Evolutionary conservation across 805 yeast species (phyloP).

Genomic region (Kazachstania psychrophila): DNA sequence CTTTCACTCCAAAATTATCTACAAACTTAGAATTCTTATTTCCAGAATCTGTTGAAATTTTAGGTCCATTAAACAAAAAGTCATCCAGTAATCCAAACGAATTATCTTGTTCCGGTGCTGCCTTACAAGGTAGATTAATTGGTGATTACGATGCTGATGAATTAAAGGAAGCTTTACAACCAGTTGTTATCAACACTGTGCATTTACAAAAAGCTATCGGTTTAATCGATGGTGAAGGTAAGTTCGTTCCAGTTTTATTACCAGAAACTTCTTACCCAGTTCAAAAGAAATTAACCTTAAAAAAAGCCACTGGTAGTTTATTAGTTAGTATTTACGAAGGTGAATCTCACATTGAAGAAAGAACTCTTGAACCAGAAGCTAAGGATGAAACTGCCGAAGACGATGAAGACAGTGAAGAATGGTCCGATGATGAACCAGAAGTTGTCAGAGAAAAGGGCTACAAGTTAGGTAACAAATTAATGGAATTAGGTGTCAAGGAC

Average conservation of each 20-base stretch:
- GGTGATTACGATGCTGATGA: conserved; percentile 81
- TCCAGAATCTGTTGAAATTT: conserved; percentile 61
- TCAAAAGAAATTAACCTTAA: conserved; percentile 60
- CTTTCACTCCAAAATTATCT: conserved; percentile 87
- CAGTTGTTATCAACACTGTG: conserved; percentile 74
- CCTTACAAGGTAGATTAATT: conserved; percentile 83
- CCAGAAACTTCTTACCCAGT: conserved; percentile 88
- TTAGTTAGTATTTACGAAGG: conserved; percentile 75
- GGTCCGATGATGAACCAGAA: conserved; percentile 78
- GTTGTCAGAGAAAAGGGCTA: conserved; percentile 64
- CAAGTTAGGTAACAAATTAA: conserved; percentile 65
- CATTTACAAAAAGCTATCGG: conserved; percentile 83
- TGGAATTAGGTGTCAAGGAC: conserved; percentile 67
- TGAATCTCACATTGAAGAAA: conserved; percentile 73
- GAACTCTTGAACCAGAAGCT: conserved; percentile 57
- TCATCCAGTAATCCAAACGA: conserved; percentile 85
- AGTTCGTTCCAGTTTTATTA: conserved; percentile 63
- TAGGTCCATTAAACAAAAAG: conserved; percentile 67
- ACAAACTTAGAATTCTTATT: conserved; percentile 61
- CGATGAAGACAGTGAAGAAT: conserved; percentile 41
- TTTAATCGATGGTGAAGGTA: conserved; percentile 61
- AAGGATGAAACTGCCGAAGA: conserved; percentile 45
- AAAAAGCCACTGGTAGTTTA: conserved; percentile 51
- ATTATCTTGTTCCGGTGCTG: conserved; percentile 87
- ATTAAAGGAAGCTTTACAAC: conserved; percentile 68